Conservation (phyloP, 495 filamentous ascomycete species). For the Hyaloscypha variabilis region DNA sequence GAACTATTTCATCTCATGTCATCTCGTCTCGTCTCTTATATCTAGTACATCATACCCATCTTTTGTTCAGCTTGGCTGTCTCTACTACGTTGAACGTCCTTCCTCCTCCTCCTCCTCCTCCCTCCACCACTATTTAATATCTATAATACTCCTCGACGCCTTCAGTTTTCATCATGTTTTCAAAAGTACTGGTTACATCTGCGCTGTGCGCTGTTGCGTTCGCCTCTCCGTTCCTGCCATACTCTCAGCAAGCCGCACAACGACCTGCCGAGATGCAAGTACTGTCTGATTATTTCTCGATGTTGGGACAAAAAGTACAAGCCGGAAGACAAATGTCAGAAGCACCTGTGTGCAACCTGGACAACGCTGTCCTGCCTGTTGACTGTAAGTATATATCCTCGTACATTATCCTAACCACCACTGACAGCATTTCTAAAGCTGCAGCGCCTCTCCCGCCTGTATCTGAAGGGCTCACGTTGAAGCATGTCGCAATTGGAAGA, state of each 20-base stretch:
- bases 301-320: slow-evolving; percentile 51
- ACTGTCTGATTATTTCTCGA: slow-evolving; percentile 56
- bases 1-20: slow-evolving; percentile 1
- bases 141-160: slow-evolving; percentile 28
- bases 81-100: slow-evolving; percentile 1
- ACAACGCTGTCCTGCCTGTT: slow-evolving; percentile 46
- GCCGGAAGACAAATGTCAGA: slow-evolving; percentile 36
- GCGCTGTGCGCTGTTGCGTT: slow-evolving; percentile 46
- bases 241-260: slow-evolving; percentile 33
- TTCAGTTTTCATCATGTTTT: slow-evolving; percentile 43
- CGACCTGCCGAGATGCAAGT: slow-evolving; percentile 41
- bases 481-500: slow-evolving; percentile 82
- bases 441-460: slow-evolving; percentile 57
- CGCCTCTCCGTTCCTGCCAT: slow-evolving; percentile 47
- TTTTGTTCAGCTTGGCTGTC: slow-evolving; percentile 9
- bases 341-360: slow-evolving; percentile 53
- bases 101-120: slow-evolving; percentile 3
- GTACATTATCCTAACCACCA: background rate
- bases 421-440: slow-evolving; percentile 26
- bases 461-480: slow-evolving; percentile 57
- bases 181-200: slow-evolving; percentile 45
- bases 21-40: slow-evolving; percentile 10
- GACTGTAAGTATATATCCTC: slow-evolving; percentile 37
- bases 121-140: slow-evolving; percentile 35
- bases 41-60: slow-evolving; percentile 8